Base-by-base conservation (phyloP, 768 basidiomycete genomes). In the Boletus tomentosulus region DNA sequence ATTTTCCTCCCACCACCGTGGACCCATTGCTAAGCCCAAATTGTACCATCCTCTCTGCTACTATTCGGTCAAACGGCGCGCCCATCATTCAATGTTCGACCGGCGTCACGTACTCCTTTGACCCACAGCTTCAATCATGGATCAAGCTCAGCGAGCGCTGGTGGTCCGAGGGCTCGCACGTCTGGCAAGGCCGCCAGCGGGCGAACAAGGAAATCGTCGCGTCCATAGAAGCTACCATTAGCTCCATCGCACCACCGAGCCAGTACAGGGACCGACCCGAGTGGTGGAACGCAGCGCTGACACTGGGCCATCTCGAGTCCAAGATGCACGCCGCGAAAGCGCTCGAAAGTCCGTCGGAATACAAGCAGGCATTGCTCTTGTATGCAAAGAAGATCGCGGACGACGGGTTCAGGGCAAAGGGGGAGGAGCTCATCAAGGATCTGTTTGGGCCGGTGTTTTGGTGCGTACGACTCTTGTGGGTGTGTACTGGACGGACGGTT, bases 341-440 rank as follows among this genome's bases (percentile, higher is more conserved):
- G 46, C 74, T 98, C 34, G 91, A 92, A 22, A 94, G 92, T 63
- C 81, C 83, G n/a, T 70, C 75, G 46, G 97, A 98, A 71, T 97
- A 90, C 71, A 89, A 85, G 67, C 80, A 84, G 62, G 83, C 82
- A 51, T 65, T 98, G 59, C 59, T 85, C 51, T 59, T 82, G 59
- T 98, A 97, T 67, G 86, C 92, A 35, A 88, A 82, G 75, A 85
- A 83, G 72, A 75, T 98, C 39, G 92, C 88, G 34, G 91, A 97
- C 58, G 93, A 96, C 67, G 93, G 89, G 0, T 93, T 92, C 67
- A 76, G 82, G 56, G 87, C 76, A 35, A 93, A 95, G 68, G 94
- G 85, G 16, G 95, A 97, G 67, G 96, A 98, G 68, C 70, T 99
- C 51, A 81, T 96, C 47, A 87, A 82, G 69, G 97, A 98, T 58